Conservation (phyloP, 208 protist genomes). For the Trypanosoma platydactyli region DNA sequence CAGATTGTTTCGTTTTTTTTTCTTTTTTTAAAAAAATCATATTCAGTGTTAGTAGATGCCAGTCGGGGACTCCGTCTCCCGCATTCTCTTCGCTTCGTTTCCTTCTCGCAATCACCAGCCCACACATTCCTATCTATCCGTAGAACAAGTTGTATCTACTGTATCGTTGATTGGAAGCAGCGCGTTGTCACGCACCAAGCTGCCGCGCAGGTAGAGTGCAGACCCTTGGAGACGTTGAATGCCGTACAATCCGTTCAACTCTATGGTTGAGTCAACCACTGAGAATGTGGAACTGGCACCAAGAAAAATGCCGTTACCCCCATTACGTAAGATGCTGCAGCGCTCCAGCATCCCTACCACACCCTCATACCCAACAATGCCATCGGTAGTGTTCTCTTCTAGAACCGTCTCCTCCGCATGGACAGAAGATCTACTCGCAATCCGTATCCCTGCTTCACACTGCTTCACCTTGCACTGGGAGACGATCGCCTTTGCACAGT, state of each 20-base stretch:
- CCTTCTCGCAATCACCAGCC: background rate
- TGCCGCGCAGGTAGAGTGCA: constrained; percentile 42
- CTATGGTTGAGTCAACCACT: constrained; percentile 49
- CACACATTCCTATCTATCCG: background rate
- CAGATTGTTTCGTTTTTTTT: background rate
- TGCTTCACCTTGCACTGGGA: constrained; percentile 44
- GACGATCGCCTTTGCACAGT: constrained; percentile 33
- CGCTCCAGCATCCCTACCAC: constrained; percentile 37
- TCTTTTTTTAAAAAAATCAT: no score
- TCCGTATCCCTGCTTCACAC: constrained; percentile 52
- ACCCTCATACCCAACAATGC: constrained; percentile 52
- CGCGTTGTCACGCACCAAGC: constrained; percentile 59
- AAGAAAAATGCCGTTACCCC: constrained; percentile 62
- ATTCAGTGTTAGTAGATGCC: no score
- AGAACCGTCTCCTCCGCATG: constrained; percentile 43
- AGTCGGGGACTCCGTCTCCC: no score
- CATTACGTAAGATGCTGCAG: constrained; percentile 48
- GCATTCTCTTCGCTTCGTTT: background rate
- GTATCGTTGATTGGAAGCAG: constrained; percentile 58
- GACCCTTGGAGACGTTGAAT: constrained; percentile 58
- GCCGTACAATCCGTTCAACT: constrained; percentile 68
- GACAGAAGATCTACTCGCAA: constrained; percentile 23
- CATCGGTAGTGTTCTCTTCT: constrained; percentile 47
- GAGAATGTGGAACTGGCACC: constrained; percentile 28
- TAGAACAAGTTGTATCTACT: background rate